phyloP scores from a whole-genome alignment of 305 asterid species.

The Vinca major region DNA sequence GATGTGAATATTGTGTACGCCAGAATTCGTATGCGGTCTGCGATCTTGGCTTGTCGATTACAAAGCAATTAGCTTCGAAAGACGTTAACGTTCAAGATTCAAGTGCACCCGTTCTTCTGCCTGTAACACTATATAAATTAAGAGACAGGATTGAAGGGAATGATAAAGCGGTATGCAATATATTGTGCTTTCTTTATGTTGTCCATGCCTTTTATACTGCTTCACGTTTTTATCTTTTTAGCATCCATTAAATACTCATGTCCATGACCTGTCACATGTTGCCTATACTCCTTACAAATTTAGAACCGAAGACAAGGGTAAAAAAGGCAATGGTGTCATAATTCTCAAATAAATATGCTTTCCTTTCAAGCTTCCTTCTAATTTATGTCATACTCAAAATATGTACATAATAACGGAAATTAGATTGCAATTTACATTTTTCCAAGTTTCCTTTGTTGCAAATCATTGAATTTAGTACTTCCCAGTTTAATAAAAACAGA shows the following conservation, averaged over 20 bases:
- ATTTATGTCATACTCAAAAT: neutral
- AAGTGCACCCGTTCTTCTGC: conserved; percentile 47
- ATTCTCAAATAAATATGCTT: neutral
- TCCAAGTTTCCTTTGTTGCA: neutral
- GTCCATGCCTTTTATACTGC: neutral
- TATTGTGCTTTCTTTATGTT: neutral
- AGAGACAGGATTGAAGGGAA: conserved; percentile 54
- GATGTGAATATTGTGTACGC: conserved; percentile 19
- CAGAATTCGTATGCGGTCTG: conserved; percentile 81
- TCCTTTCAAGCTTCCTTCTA: neutral
- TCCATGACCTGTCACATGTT: neutral
- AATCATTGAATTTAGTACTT: neutral
- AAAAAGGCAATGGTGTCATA: neutral
- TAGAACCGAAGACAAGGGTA: neutral
- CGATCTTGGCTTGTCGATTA: conserved; percentile 69
- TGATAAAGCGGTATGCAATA: conserved; percentile 46
- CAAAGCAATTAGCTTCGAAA: conserved; percentile 52
- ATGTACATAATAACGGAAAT: too few species aligned
- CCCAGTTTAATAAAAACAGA: neutral
- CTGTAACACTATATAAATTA: conserved; percentile 52
- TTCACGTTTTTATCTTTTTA: neutral
- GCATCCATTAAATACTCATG: too few species aligned
- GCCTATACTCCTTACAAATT: neutral
- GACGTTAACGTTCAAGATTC: conserved; percentile 49
- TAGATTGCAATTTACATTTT: neutral